Conservation (phyloP, 2,329 filamentous ascomycete genomes). For the Neonectria faginata region DNA sequence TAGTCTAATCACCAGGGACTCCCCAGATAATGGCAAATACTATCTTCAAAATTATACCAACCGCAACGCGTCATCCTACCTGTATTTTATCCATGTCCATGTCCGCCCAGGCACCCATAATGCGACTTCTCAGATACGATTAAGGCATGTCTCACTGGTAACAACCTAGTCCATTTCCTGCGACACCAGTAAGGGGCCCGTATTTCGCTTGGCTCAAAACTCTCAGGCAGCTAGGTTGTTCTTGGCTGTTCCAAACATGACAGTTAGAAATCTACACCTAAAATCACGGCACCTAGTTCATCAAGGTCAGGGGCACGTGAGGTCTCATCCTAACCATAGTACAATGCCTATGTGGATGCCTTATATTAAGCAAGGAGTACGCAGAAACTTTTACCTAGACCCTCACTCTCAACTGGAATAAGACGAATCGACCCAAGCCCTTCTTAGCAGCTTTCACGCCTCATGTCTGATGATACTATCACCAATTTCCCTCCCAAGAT, state of each 20-base stretch:
- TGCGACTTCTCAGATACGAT: neutral
- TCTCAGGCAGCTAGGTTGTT: neutral
- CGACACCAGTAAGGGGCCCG: neutral
- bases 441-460: no score
- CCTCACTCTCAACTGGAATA: neutral
- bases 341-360: neutral
- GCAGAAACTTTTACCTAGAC: neutral
- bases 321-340: neutral
- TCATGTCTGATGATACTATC: neutral
- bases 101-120: neutral
- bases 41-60: neutral
- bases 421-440: no score
- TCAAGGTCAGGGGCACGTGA: neutral
- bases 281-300: neutral
- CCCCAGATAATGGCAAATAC: neutral
- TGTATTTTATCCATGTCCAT: neutral
- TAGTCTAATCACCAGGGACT: neutral
- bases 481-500: no score
- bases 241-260: neutral
- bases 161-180: neutral
- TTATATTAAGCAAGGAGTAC: neutral
- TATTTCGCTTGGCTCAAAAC: neutral
- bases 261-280: neutral
- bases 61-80: no score
- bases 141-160: neutral